Percentiles rank a stretch among this genome's conserved stretches.
Evolutionary conservation across 306 rosid genomes (phyloP).

Genomic region (Cucumis cinereus): DNA sequence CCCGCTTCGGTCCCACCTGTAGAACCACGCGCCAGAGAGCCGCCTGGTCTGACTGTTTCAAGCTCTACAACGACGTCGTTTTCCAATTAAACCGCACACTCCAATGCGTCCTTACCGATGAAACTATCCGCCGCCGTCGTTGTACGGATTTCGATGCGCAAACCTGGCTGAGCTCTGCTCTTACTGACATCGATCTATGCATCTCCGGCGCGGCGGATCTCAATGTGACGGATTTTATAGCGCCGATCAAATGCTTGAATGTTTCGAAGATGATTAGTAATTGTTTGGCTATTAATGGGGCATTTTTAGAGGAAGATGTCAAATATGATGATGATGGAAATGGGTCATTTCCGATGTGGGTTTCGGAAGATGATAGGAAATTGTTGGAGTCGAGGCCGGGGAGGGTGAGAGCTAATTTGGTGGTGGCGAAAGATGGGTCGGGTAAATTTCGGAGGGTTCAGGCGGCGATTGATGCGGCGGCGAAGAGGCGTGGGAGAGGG

Average conservation of each 20-base stretch:
- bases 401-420: constrained; percentile 26
- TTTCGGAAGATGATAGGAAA: constrained; percentile 32
- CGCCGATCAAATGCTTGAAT: constrained; percentile 17
- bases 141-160: constrained; percentile 54
- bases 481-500: constrained; percentile 24
- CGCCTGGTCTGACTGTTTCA: constrained; percentile 45
- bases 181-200: constrained; percentile 57
- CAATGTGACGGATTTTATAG: constrained; percentile 21
- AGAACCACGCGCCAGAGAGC: constrained; percentile 21
- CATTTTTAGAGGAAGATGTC: constrained; percentile 10
- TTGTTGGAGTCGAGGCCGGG: constrained; percentile 21
- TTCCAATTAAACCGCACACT: constrained; percentile 51
- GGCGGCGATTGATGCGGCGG: constrained; percentile 54
- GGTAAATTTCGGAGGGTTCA: constrained; percentile 62
- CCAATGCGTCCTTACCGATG: constrained; percentile 10
- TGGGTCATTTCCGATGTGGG: constrained; percentile 43
- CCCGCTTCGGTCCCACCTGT: background rate
- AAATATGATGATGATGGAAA: background rate
- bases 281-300: constrained; percentile 42
- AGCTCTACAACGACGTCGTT: constrained; percentile 45
- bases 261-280: constrained; percentile 65
- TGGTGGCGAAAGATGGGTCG: constrained; percentile 82
- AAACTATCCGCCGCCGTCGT: background rate
- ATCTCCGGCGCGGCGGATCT: constrained; percentile 37
- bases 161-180: constrained; percentile 90